A percentile compares a stretch with the other conserved stretches of the same genome.
These are phyloP conservation scores for Yarrowia galli DNA, from an alignment of 1,139 yeast genomes.

Conservation along the genomic window DNA sequence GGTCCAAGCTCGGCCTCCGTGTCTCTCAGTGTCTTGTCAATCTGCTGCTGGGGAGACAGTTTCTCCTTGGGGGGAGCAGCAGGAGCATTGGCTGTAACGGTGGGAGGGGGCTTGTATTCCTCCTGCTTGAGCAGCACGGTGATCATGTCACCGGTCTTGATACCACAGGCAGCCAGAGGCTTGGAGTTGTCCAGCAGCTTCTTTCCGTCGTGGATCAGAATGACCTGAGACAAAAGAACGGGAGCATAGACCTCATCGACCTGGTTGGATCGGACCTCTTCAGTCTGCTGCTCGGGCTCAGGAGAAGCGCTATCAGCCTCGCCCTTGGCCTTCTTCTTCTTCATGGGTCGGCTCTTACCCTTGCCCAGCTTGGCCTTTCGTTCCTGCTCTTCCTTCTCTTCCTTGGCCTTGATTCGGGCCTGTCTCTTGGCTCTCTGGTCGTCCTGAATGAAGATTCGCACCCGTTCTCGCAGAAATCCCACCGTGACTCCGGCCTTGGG, in stretches of 20 bases:
- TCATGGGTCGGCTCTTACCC: constrained; percentile 13
- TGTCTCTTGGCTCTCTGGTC: constrained; percentile 22
- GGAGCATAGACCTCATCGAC: constrained; percentile 53
- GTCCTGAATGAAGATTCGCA: constrained; percentile 48
- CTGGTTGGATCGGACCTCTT: constrained; percentile 36
- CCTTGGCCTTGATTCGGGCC: constrained; percentile 42
- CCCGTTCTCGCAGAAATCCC: constrained; percentile 63
- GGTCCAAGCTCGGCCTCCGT: constrained; percentile 48
- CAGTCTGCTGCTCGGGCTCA: constrained; percentile 36
- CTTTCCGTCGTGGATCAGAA: constrained; percentile 49
- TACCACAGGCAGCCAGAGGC: constrained; percentile 48
- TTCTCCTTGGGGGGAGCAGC: constrained; percentile 44
- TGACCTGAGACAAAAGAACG: constrained; percentile 56
- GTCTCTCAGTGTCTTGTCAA: constrained; percentile 46
- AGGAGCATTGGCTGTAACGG: constrained; percentile 41
- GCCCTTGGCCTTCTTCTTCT: constrained; percentile 39
- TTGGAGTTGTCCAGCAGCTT: constrained; percentile 49
- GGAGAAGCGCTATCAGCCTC: constrained; percentile 40
- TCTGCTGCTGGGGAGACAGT: constrained; percentile 48
- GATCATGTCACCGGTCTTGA: constrained; percentile 48
- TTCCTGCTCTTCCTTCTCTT: constrained; percentile 38
- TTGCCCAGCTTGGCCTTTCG: constrained; percentile 39
- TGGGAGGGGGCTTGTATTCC: constrained; percentile 44
- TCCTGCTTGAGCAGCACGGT: constrained; percentile 44
- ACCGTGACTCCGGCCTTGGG: constrained; percentile 77